Base-by-base conservation (phyloP, 2,329 filamentous ascomycete species). In the Malbranchea cinnamomea region DNA sequence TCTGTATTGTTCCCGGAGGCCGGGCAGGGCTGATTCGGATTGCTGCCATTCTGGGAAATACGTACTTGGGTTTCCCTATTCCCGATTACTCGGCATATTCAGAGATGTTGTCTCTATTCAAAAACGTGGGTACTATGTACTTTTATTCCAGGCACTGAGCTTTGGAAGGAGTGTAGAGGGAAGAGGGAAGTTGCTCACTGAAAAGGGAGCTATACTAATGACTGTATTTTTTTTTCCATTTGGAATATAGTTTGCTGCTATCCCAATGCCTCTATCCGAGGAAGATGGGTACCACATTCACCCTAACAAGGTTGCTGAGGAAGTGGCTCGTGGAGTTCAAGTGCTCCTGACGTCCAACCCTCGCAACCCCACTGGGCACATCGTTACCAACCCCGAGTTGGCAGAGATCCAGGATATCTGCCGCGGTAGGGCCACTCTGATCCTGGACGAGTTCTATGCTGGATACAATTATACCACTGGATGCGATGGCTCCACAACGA, bases 61-160 rank as follows among this genome's bases (percentile, higher is more conserved):
- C 84, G 32, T 92, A 92, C 49, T 66, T 94, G 39, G 82, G 78
- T 23, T 94, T 94, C 68, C 93, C 92, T 58, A 81, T 92, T 50
- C 82, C 82, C 26, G 80, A 94, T 54, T 94, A 94, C 60, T 93
- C 85, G 3, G 87, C 87, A 2, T 95, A 95, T 65, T 93, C 91
- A 49, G 85, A 94, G 63, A 94, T 95, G 85, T 60, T 94, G 60
- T 83, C 77, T 34, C 63, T 94, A 35, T 94, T 95, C 68, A 84
- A 81, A 60, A 93, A 93, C 56, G 54, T 57, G 31, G 35, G 51
- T 44, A 8, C 5, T 25, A 10, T n/a, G 5, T 27, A n/a, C 9
- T 21, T 15, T 31, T 19, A 4, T 15, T 9, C 19, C 19, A n/a
- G n/a, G n/a, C n/a, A n/a, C n/a, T n/a, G n/a, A n/a, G n/a, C n/a